Evolutionary conservation across 2,329 filamentous ascomycete genomes (phyloP).

Genomic region (Bertia moriformis): DNA sequence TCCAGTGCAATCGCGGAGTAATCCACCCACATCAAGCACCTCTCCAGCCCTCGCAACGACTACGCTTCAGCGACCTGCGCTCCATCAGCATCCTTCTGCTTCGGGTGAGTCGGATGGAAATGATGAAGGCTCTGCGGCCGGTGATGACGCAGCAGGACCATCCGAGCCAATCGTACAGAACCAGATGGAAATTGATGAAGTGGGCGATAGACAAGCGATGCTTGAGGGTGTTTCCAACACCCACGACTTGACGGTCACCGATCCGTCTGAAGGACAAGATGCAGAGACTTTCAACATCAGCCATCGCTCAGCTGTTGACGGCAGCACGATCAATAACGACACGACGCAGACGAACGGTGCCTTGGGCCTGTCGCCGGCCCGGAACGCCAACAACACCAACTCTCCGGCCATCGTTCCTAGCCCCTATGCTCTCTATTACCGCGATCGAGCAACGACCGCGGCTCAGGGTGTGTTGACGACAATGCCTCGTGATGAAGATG

Average conservation of each 20-base stretch:
- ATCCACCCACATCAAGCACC: slow-evolving; percentile 34
- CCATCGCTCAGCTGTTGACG: slow-evolving; percentile 70
- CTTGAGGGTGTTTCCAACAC: slow-evolving; percentile 57
- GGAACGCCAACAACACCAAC: slow-evolving; percentile 55
- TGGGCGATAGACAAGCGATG: slow-evolving; percentile 69
- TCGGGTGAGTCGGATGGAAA: neutral
- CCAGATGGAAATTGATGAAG: slow-evolving; percentile 40
- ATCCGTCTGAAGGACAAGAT: slow-evolving; percentile 59
- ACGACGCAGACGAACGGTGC: slow-evolving; percentile 49
- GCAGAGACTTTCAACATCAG: slow-evolving; percentile 88
- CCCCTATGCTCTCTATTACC: slow-evolving; percentile 62
- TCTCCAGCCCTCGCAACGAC: slow-evolving; percentile 36
- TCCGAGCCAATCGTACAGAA: neutral
- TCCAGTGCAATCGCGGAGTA: slow-evolving; percentile 44
- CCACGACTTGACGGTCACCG: slow-evolving; percentile 47
- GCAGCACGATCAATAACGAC: slow-evolving; percentile 55
- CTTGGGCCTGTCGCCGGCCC: slow-evolving; percentile 61
- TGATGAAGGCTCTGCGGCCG: neutral
- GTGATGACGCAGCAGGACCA: neutral
- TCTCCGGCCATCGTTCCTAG: slow-evolving; percentile 60
- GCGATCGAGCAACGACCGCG: slow-evolving; percentile 58
- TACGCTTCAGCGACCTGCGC: slow-evolving; percentile 62
- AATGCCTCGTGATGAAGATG: slow-evolving; percentile 93
- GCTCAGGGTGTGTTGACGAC: slow-evolving; percentile 66
- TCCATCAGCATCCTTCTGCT: slow-evolving; percentile 17